Evolutionary conservation across 805 yeast genomes (phyloP).

Genomic region (Myxozyma geophila): DNA sequence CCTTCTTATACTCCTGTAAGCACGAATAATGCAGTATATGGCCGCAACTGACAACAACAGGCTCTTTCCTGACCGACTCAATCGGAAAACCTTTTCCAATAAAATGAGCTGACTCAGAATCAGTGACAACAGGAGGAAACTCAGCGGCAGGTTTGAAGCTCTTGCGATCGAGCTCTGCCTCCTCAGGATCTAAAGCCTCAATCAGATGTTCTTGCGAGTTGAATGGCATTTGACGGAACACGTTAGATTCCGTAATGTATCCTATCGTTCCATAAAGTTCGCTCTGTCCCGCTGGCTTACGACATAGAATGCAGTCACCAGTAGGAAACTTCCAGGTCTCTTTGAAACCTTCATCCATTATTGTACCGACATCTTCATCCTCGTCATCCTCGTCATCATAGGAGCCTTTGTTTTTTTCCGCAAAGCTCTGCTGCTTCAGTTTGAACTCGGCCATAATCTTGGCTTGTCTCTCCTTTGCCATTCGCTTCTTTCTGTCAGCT

Average conservation of each 20-base stretch:
- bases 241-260: conserved; percentile 61
- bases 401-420: conserved; percentile 54
- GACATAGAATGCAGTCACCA: conserved; percentile 79
- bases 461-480: conserved; percentile 71
- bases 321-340: conserved; percentile 69
- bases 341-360: neutral
- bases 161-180: conserved; percentile 46
- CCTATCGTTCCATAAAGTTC: conserved; percentile 79
- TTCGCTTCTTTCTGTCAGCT: conserved; percentile 62
- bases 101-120: conserved; percentile 47
- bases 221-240: conserved; percentile 67
- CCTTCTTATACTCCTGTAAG: conserved; percentile 63
- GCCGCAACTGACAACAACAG: conserved; percentile 76
- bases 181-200: conserved; percentile 47
- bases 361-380: conserved; percentile 23
- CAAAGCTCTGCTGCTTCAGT: conserved; percentile 77
- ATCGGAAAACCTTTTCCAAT: conserved; percentile 75
- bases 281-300: conserved; percentile 67
- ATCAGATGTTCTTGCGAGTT: conserved; percentile 66
- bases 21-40: conserved; percentile 92
- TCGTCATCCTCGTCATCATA: conserved; percentile 49
- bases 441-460: conserved; percentile 78
- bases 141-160: neutral
- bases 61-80: conserved; percentile 36
- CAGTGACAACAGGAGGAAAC: neutral